A percentile compares a stretch with the other conserved stretches of the same genome.
Evolutionary conservation across 2,329 filamentous ascomycete genomes (phyloP).

Genomic region (Ambrosiella beaveri): DNA sequence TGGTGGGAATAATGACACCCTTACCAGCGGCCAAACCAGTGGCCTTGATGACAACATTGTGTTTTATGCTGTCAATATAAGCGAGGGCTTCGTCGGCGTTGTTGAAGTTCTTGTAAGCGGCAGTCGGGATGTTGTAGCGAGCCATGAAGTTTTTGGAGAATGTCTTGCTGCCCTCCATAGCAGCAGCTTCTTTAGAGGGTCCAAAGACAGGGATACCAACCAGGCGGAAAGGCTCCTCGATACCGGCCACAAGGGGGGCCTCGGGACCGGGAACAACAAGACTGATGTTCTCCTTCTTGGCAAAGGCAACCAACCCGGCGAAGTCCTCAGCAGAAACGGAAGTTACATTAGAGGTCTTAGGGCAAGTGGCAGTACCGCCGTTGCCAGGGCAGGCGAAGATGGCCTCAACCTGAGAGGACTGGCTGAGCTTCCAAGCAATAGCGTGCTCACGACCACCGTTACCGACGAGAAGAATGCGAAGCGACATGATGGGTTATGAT

Average conservation of each 20-base stretch:
- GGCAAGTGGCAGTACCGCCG: slow-evolving; percentile 58
- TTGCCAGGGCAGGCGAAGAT: slow-evolving; percentile 65
- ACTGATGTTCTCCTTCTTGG: slow-evolving; percentile 55
- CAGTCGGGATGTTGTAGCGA: slow-evolving; percentile 75
- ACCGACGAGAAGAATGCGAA: slow-evolving; percentile 66
- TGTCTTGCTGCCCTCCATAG: slow-evolving; percentile 90
- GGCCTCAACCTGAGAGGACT: slow-evolving; percentile 60
- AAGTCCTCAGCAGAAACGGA: slow-evolving; percentile 62
- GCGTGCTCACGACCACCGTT: slow-evolving; percentile 92
- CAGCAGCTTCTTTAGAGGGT: slow-evolving; percentile 65
- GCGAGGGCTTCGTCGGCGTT: slow-evolving; percentile 53
- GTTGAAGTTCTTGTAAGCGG: slow-evolving; percentile 76
- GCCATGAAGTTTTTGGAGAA: slow-evolving; percentile 98
- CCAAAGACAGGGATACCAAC: slow-evolving; percentile 71
- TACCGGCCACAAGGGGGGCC: slow-evolving; percentile 79
- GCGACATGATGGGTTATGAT: slow-evolving; percentile 8
- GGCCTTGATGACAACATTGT: slow-evolving; percentile 84
- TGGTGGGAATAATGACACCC: slow-evolving; percentile 75
- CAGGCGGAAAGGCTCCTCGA: slow-evolving; percentile 62
- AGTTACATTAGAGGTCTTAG: slow-evolving; percentile 57
- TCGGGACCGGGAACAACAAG: slow-evolving; percentile 84
- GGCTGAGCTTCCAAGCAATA: slow-evolving; percentile 80
- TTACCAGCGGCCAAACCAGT: slow-evolving; percentile 85
- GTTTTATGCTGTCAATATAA: slow-evolving; percentile 54
- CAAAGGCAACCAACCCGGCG: slow-evolving; percentile 55